Conservation (phyloP, 1,139 yeast species). For the Geotrichum cucujoidarum region DNA sequence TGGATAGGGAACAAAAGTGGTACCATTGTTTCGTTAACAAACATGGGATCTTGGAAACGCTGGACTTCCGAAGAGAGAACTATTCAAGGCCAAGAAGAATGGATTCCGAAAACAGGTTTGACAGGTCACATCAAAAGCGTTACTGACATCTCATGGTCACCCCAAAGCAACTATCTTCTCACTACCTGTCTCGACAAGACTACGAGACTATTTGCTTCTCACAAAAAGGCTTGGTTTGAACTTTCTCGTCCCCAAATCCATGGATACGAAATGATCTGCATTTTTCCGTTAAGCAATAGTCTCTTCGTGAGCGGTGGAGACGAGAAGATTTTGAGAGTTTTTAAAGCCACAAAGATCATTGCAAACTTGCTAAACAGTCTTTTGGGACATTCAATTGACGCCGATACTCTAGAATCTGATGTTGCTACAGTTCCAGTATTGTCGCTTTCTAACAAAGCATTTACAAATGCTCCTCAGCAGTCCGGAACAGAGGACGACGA, state of each 20-base stretch:
- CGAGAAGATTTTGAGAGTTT: constrained; percentile 85
- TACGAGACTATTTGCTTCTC: constrained; percentile 71
- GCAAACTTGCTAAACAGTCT: constrained; percentile 55
- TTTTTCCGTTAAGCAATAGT: constrained; percentile 56
- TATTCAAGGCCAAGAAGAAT: constrained; percentile 27
- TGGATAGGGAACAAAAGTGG: constrained; percentile 64
- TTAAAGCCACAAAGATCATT: constrained; percentile 82
- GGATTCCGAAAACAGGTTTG: constrained; percentile 57
- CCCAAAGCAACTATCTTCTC: constrained; percentile 59
- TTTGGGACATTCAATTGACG: constrained; percentile 42
- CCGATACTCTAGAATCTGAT: constrained; percentile 47
- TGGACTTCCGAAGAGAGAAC: constrained; percentile 41
- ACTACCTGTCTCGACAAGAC: constrained; percentile 91
- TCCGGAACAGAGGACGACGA: constrained; percentile 27
- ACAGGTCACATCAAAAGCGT: constrained; percentile 74
- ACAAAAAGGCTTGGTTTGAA: constrained; percentile 63
- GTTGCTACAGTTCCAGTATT: constrained; percentile 89
- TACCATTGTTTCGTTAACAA: constrained; percentile 61
- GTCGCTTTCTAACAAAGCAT: constrained; percentile 78
- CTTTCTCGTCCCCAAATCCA: constrained; percentile 96
- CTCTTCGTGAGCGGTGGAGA: constrained; percentile 92
- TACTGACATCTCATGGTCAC: constrained; percentile 80
- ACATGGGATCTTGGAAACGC: constrained; percentile 86
- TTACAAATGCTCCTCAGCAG: constrained; percentile 23
- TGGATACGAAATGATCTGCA: constrained; percentile 92